phyloP scores from a whole-genome alignment of 352 stramenopile genomes.

The Paralagenidium karlingii region DNA sequence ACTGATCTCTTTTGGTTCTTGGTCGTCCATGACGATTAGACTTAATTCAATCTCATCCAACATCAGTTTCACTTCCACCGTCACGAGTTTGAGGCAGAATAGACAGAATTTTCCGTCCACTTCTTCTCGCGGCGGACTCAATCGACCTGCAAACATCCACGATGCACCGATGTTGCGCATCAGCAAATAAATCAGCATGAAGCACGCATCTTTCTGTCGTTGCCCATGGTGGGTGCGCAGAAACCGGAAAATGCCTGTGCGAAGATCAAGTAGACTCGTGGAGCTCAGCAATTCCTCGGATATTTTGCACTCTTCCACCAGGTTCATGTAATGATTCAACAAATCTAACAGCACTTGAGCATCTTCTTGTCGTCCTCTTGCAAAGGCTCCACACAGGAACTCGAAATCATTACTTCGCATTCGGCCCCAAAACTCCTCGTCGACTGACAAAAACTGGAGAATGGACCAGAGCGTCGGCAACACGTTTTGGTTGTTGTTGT shows the following conservation, averaged over 20 bases:
- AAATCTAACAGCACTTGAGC: constrained; percentile 29
- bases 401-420: constrained; percentile 43
- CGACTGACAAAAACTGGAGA: constrained; percentile 19
- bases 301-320: constrained; percentile 26
- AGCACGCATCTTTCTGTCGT: constrained; percentile 54
- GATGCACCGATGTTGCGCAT: constrained; percentile 39
- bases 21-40: constrained; percentile 54
- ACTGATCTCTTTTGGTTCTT: constrained; percentile 22
- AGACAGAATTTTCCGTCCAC: constrained; percentile 60
- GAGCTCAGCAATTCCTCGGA: constrained; percentile 36
- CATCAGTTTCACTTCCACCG: constrained; percentile 80
- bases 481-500: too few relatives aligned
- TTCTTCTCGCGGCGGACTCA: constrained; percentile 31
- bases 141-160: constrained; percentile 46
- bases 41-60: constrained; percentile 68
- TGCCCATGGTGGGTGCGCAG: constrained; percentile 54
- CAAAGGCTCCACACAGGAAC: constrained; percentile 52
- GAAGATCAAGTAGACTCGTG: constrained; percentile 39
- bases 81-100: constrained; percentile 65
- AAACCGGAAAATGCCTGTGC: constrained; percentile 41
- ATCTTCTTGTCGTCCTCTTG: constrained; percentile 14
- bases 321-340: constrained; percentile 39
- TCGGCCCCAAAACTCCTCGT: constrained; percentile 22
- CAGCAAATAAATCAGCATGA: constrained; percentile 40
- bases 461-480: too few relatives aligned